Conservation (phyloP, 2,329 filamentous ascomycete genomes). For the Fusarium subglutinans region DNA sequence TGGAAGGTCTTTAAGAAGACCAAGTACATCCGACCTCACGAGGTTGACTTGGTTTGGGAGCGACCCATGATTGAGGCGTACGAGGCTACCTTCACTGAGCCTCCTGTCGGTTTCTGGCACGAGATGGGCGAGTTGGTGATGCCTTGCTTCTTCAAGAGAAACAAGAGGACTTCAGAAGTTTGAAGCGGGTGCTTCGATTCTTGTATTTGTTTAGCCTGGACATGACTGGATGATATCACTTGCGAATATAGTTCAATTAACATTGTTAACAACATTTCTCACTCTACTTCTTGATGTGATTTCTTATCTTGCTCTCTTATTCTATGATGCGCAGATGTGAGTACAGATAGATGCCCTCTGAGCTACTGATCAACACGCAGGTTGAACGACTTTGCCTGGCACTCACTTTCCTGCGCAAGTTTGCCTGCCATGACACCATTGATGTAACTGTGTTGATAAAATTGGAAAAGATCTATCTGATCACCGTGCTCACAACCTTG, state of each 20-base stretch:
- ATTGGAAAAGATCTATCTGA: background rate
- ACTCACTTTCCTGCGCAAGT: fast-evolving
- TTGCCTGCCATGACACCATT: too few species aligned
- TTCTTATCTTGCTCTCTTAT: background rate
- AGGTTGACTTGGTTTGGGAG: constrained; percentile 69
- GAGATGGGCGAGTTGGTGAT: constrained; percentile 59
- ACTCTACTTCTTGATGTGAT: background rate
- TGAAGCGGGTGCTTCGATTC: background rate
- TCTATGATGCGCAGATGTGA: background rate
- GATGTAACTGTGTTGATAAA: fast-evolving
- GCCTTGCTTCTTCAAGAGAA: constrained; percentile 46
- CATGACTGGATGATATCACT: constrained; percentile 2
- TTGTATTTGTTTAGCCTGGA: background rate
- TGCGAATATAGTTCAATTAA: constrained; percentile 6
- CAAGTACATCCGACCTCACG: constrained; percentile 58
- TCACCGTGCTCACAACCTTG: background rate
- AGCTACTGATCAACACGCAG: background rate
- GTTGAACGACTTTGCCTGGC: background rate
- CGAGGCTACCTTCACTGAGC: constrained; percentile 59
- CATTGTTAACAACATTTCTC: background rate
- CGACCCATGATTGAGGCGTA: constrained; percentile 66
- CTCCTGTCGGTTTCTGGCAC: constrained; percentile 62
- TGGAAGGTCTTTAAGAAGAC: constrained; percentile 73
- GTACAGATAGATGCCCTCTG: background rate
- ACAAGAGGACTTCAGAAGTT: constrained; percentile 11